Conservation (phyloP, 352 stramenopile genomes). For the Phytophthora chlamydospora region DNA sequence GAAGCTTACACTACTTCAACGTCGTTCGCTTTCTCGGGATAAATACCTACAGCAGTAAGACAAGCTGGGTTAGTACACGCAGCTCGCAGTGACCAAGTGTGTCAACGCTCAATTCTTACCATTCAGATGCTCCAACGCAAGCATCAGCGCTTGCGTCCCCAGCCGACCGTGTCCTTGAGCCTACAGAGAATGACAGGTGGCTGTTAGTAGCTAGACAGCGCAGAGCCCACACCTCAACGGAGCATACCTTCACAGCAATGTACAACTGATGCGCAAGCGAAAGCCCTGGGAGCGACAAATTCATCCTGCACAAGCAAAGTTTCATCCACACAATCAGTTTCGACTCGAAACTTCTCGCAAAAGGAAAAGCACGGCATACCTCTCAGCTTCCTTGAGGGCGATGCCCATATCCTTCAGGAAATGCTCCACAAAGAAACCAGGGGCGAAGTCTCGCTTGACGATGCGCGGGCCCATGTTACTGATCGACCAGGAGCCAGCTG, state of each 20-base stretch:
- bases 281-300: constrained; percentile 83
- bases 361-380: constrained; percentile 31
- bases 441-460: constrained; percentile 88
- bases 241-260: constrained; percentile 73
- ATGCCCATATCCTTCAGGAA: constrained; percentile 93
- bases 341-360: neutral
- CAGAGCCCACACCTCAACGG: neutral
- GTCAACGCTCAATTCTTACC: constrained; percentile 33
- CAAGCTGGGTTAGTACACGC: constrained; percentile 2
- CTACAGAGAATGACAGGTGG: constrained; percentile 30
- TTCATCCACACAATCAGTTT: constrained; percentile 1
- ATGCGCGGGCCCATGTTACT: constrained; percentile 91
- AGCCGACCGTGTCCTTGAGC: constrained; percentile 80
- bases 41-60: constrained; percentile 41
- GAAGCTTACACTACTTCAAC: constrained; percentile 44
- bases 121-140: constrained; percentile 89
- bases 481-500: constrained; percentile 90
- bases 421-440: constrained; percentile 92
- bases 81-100: neutral
- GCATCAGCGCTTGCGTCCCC: constrained; percentile 87
- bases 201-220: constrained; percentile 9
- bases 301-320: constrained; percentile 60
- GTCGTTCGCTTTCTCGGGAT: constrained; percentile 47
- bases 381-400: constrained; percentile 84
- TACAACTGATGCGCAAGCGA: constrained; percentile 89